Base-by-base conservation (phyloP, 2,329 filamentous ascomycete genomes). In the Dactylellina drechsleri region DNA sequence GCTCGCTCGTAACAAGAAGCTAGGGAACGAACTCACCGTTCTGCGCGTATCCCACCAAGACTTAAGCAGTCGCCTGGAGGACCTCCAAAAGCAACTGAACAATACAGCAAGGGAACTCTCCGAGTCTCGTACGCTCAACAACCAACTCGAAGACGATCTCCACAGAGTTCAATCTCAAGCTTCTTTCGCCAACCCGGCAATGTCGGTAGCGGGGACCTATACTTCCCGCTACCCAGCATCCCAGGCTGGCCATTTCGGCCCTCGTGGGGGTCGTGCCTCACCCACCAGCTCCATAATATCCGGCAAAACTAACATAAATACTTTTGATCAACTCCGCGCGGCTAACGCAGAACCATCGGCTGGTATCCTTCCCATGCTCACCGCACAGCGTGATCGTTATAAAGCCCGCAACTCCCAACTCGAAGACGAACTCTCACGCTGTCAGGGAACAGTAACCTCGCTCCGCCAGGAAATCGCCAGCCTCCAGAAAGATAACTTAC, bases 201-300 rank as follows among this genome's bases (percentile, higher is more conserved):
- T 93, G 81, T 98, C 94, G 1, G 91, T 97, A 47, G 93, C 94
- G 1, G 94, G 93, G 47, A 98, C 94, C 2, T 96, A 97, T 81
- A 88, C 89, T 60, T 94, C 91, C 20, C 88, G 91, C 57, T 91
- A 93, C 80, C 90, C 91, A 1, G 89, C 88, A 78, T 89, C 91
- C 45, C 85, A 86, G 0, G 78, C 79, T 7, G 77, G 76, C 52
- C 78, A 78, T 12, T 83, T 84, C 2, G 85, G 84, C 71, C 80
- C 81, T 15, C 86, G 87, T 57, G 31, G 31, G 10, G 88, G 89
- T 79, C 85, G 86, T 58, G 87, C 91, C 15, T 98, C 95, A 1
- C 96, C 95, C 0, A 98, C 95, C 0, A 98, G 94, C 2, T 98
- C 94, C 18, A 98, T 99, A 79, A 98, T 99, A 79, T 97, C 93